phyloP scores from a whole-genome alignment of 345 rosid genomes.

The Euphorbia tirucalli region DNA sequence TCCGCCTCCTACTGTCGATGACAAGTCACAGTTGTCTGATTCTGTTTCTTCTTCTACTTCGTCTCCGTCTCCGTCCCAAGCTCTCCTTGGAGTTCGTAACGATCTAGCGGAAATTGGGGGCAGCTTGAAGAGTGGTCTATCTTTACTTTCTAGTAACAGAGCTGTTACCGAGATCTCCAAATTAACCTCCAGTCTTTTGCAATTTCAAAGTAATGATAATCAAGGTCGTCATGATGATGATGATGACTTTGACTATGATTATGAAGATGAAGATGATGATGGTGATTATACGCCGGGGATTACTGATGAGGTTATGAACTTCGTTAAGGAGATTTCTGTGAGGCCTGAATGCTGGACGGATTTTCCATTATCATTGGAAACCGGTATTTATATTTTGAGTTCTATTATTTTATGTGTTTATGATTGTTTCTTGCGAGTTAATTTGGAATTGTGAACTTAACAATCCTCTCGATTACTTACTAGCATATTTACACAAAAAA shows the following conservation, averaged over 20 bases:
- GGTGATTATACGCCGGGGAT: conserved; percentile 48
- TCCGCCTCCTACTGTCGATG: conserved; percentile 31
- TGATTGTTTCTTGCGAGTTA: not conserved
- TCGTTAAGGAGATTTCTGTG: conserved; percentile 47
- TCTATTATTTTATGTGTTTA: not conserved
- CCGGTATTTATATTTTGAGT: conserved; percentile 34
- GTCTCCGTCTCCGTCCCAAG: conserved; percentile 22
- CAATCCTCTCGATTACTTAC: not conserved
- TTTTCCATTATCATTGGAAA: conserved; percentile 48
- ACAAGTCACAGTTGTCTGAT: conserved; percentile 14
- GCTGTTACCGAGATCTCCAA: conserved; percentile 47
- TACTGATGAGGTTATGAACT: conserved; percentile 49
- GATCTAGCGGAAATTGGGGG: conserved; percentile 71
- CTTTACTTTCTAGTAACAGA: conserved; percentile 38
- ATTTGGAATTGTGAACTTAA: not conserved
- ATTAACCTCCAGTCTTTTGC: conserved; percentile 52
- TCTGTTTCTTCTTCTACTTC: not conserved
- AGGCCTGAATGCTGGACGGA: conserved; percentile 65
- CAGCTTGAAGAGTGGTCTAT: conserved; percentile 54
- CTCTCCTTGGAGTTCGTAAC: conserved; percentile 53
- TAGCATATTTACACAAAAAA: not conserved
- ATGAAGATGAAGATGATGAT: conserved; percentile 24
- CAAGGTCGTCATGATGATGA: not conserved
- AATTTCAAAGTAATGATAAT: conserved; percentile 25
- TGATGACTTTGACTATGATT: conserved; percentile 17